Conservation (phyloP, 140 eudicot genomes). For the Bidens hawaiensis region DNA sequence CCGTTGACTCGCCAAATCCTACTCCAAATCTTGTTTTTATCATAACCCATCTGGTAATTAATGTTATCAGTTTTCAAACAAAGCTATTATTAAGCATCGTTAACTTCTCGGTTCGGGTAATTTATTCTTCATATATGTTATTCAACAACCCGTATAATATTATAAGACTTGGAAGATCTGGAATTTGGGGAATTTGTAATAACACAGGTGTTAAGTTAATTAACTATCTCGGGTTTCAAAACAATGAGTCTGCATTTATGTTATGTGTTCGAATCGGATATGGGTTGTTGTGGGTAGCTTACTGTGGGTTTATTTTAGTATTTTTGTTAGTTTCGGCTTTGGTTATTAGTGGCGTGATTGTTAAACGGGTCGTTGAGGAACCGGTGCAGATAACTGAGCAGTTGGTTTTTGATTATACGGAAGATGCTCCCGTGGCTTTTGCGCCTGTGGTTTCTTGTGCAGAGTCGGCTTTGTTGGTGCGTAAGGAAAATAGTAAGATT, state of each 20-base stretch:
- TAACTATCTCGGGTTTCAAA: conserved; percentile 63
- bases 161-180: conserved; percentile 15
- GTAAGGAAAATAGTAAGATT: conserved; percentile 20
- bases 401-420: conserved; percentile 66
- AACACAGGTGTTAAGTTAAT: no score
- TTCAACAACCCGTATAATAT: conserved; percentile 44
- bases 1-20: conserved; percentile 22
- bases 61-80: conserved; percentile 44
- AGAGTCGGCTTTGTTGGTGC: conserved; percentile 16
- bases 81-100: conserved; percentile 31
- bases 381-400: conserved; percentile 45
- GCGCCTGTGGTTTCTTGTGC: conserved; percentile 50
- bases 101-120: conserved; percentile 37
- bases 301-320: conserved; percentile 53
- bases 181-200: no score
- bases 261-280: conserved; percentile 50
- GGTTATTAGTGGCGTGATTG: conserved; percentile 52
- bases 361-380: conserved; percentile 55
- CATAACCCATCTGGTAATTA: conserved; percentile 44
- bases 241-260: conserved; percentile 37
- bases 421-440: conserved; percentile 72
- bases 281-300: conserved; percentile 76
- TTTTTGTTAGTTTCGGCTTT: conserved; percentile 51
- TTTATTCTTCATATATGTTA: conserved; percentile 42
- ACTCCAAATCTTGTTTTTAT: conserved; percentile 24